Evolutionary conservation across 2,329 filamentous ascomycete species (phyloP).

Genomic region (Calycina herbarum): DNA sequence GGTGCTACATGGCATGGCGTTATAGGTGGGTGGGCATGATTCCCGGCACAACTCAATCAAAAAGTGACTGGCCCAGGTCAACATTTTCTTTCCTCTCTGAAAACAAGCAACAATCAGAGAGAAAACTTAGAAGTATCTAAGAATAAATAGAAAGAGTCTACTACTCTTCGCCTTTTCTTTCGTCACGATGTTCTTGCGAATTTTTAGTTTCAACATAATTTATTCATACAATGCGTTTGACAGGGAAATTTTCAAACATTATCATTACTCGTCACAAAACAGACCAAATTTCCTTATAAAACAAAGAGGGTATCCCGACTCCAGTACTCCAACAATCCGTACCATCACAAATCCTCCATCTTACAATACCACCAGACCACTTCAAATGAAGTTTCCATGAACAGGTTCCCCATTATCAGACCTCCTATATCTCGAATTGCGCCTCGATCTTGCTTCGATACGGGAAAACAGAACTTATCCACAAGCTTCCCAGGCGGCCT

Average conservation of each 20-base stretch:
- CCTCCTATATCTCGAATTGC: background rate
- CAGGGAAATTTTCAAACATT: background rate
- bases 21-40: background rate
- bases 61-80: background rate
- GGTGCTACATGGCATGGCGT: background rate
- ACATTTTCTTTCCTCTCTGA: background rate
- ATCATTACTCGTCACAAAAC: background rate
- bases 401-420: background rate
- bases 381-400: background rate
- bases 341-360: background rate
- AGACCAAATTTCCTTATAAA: background rate
- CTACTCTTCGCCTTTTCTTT: background rate
- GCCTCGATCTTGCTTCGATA: background rate
- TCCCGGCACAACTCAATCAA: background rate
- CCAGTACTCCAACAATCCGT: background rate
- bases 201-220: background rate
- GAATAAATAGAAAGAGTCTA: background rate
- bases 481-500: background rate
- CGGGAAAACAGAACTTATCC: background rate
- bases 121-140: slow-evolving; percentile 4
- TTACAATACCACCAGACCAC: background rate
- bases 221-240: background rate
- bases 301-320: background rate
- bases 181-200: background rate
- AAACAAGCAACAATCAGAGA: too few species aligned